Conservation (phyloP, 441 rosid genomes). For the Codiaeum variegatum region DNA sequence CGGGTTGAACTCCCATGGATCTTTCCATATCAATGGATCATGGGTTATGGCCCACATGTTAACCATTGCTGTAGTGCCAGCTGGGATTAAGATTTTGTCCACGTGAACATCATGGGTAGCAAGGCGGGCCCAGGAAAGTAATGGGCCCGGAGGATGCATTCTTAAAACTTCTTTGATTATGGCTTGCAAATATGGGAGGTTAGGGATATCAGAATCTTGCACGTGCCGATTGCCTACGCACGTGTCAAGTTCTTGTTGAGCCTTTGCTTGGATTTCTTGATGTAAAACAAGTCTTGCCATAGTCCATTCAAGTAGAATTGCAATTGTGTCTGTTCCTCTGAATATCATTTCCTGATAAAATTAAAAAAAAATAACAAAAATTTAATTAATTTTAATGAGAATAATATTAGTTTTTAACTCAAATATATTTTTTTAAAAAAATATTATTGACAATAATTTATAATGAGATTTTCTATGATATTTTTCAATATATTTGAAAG, state of each 20-base stretch:
- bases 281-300: conserved; percentile 63
- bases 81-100: conserved; percentile 48
- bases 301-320: conserved; percentile 63
- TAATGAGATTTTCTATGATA: no score
- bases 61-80: conserved; percentile 72
- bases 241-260: conserved; percentile 44
- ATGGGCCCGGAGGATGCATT: conserved; percentile 65
- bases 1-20: conserved; percentile 52
- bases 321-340: conserved; percentile 65
- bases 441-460: no score
- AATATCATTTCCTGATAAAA: conserved; percentile 57
- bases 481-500: neutral
- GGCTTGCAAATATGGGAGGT: conserved; percentile 55
- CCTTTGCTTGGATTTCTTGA: conserved; percentile 49
- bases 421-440: no score
- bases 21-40: conserved; percentile 50
- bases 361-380: neutral
- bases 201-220: conserved; percentile 49
- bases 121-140: conserved; percentile 79
- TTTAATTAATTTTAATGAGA: no score
- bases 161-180: conserved; percentile 59
- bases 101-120: conserved; percentile 55
- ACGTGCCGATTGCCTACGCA: conserved; percentile 28
- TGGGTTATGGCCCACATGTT: conserved; percentile 87
- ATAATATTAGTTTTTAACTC: no score